Percentiles rank a stretch among this genome's conserved stretches.
Conservation (phyloP, 441 rosid genomes). For the California macrophylla region DNA sequence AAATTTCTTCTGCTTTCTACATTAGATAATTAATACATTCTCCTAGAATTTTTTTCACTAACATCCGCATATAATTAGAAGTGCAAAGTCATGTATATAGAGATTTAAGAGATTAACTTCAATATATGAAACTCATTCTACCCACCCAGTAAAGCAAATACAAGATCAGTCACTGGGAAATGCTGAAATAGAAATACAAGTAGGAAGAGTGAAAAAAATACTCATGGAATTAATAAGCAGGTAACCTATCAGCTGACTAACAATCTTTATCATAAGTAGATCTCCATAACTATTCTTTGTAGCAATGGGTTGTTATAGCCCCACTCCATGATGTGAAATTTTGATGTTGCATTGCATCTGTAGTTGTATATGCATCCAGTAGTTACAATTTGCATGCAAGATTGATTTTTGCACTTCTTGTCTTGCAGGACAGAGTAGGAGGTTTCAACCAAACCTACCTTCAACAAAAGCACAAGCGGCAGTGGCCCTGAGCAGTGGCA, state of each 20-base stretch:
- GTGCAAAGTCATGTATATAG: neutral
- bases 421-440: constrained; percentile 62
- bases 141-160: neutral
- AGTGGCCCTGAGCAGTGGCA: constrained; percentile 69
- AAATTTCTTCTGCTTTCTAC: too few relatives aligned
- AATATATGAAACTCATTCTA: neutral
- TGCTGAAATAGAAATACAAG: too few relatives aligned
- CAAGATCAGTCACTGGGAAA: neutral
- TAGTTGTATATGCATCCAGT: neutral
- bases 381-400: neutral
- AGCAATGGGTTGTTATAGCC: neutral
- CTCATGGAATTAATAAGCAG: neutral
- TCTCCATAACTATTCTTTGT: neutral
- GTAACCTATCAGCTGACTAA: neutral
- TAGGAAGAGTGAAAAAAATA: neutral
- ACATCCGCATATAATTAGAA: neutral
- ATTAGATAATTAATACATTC: neutral
- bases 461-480: constrained; percentile 73
- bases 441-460: constrained; percentile 76
- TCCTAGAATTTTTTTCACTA: neutral
- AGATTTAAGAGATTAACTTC: neutral
- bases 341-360: neutral
- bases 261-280: neutral
- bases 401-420: neutral
- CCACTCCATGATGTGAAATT: constrained; percentile 11